Evolutionary conservation across 352 stramenopile species (phyloP).

Genomic region (Pythium phragmitis): DNA sequence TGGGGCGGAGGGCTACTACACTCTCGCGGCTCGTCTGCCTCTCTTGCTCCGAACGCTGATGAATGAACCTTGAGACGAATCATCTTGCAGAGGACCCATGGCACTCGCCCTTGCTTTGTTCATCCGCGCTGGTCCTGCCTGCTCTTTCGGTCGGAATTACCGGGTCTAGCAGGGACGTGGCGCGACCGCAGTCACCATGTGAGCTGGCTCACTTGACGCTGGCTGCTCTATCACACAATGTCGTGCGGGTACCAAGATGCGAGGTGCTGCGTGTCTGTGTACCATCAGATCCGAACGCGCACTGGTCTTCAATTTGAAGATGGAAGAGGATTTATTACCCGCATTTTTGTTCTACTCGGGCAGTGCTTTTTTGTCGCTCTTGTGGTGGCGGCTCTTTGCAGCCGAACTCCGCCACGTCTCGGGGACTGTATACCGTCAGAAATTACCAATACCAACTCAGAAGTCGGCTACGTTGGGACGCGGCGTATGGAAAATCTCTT

Average conservation of each 20-base stretch:
- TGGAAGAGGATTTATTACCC: too few relatives aligned
- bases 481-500: neutral
- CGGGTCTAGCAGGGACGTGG: too few relatives aligned
- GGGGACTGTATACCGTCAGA: neutral
- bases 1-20: neutral
- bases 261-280: neutral
- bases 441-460: neutral
- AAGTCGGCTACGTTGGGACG: neutral
- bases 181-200: neutral
- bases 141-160: too few relatives aligned
- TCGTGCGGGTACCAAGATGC: neutral
- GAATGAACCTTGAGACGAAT: too few relatives aligned
- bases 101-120: too few relatives aligned
- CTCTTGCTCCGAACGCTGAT: neutral
- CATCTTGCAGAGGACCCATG: too few relatives aligned
- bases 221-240: neutral
- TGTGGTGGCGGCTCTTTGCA: constrained; percentile 1
- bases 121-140: too few relatives aligned
- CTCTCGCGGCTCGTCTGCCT: neutral
- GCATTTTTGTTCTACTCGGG: too few relatives aligned
- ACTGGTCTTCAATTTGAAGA: neutral
- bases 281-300: too few relatives aligned
- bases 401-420: neutral
- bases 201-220: neutral
- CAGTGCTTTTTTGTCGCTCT: neutral